Evolutionary conservation across 1,284 basidiomycete species (phyloP).

Genomic region (Apiotrichum porosum): DNA sequence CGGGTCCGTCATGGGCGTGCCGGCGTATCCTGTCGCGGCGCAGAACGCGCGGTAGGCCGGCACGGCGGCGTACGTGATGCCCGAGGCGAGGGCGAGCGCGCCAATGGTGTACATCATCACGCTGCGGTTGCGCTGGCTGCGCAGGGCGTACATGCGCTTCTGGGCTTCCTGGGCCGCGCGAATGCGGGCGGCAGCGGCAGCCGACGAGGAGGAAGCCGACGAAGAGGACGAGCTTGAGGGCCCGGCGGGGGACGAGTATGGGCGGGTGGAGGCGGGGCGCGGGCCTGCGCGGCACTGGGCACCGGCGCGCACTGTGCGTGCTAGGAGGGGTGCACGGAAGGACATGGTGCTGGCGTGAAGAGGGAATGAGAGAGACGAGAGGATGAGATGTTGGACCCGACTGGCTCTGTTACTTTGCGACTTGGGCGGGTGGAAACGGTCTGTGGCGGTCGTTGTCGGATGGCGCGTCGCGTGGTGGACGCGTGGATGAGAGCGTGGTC

Average conservation of each 20-base stretch:
- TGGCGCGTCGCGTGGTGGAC: background rate
- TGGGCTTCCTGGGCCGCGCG: constrained; percentile 13
- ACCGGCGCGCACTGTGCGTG: background rate
- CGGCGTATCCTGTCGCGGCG: constrained; percentile 92
- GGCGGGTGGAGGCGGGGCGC: background rate
- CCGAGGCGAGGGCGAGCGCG: constrained; percentile 69
- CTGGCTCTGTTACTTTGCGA: background rate
- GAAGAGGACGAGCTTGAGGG: too few relatives aligned
- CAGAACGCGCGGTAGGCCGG: constrained; percentile 98
- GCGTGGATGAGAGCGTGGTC: background rate
- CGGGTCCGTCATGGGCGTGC: constrained; percentile 83
- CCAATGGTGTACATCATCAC: constrained; percentile 39
- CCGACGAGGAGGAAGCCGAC: background rate
- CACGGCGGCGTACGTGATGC: constrained; percentile 90
- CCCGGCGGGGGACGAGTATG: background rate
- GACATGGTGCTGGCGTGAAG: background rate
- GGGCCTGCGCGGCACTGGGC: background rate
- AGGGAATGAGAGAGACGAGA: background rate
- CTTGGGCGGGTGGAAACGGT: background rate
- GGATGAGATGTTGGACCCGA: background rate
- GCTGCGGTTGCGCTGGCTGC: constrained; percentile 30
- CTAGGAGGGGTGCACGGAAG: background rate
- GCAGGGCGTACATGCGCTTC: constrained; percentile 34
- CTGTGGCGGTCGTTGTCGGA: background rate
- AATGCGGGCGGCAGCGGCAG: background rate